Evolutionary conservation across 2,329 filamentous ascomycete genomes (phyloP), one percentile per base, ranked within the genome.

Genomic region (Monilinia fructigena): DNA sequence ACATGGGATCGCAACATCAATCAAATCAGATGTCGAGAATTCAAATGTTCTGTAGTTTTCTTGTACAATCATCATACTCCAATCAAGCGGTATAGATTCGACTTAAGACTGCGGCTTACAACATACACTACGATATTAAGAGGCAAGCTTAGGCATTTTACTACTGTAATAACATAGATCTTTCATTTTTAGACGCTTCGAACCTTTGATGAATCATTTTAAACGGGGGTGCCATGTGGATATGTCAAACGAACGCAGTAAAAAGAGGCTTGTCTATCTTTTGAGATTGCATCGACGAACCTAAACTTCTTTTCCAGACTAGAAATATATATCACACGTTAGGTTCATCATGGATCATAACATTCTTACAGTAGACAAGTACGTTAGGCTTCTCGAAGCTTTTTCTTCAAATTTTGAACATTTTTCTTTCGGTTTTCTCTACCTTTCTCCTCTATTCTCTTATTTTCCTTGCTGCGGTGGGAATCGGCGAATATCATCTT

Each of bases 101-200:
- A 73, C 73, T 74, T 65, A 70, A 70, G 40, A 47, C 66, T 68
- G 71, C 72, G 72, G 73, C 72, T 74, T 70, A 67, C 66, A 70
- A 65, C 72, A 74, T 71, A 45, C 40, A 52, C 55, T 66, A 59
- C 58, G 42, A 48, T 59, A n/a, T 4, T 35, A 48, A 59, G n/a
- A 31, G 56, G 45, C 61, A 38, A 11, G 23, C 45, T 61, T 48
- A 53, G 66, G 58, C 45, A 26, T 60, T 50, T 61, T 47, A 48
- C 42, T n/a, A 54, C 28, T 18, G 12, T 31, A 54, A 7, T 7
- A 50, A 5, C 7, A 60, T 61, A 26, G 45, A 61, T 61, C 28
- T 52, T 31, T 38, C 28, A 48, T 35, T 50, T 61, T 50, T 61
- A 61, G 58, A 50, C 58, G 58, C 58, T 50, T 50, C 16, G 45